A percentile compares a stretch with the other conserved stretches of the same genome.
Conservation (phyloP, 2,329 filamentous ascomycete species). For the Clarireedia paspali region DNA sequence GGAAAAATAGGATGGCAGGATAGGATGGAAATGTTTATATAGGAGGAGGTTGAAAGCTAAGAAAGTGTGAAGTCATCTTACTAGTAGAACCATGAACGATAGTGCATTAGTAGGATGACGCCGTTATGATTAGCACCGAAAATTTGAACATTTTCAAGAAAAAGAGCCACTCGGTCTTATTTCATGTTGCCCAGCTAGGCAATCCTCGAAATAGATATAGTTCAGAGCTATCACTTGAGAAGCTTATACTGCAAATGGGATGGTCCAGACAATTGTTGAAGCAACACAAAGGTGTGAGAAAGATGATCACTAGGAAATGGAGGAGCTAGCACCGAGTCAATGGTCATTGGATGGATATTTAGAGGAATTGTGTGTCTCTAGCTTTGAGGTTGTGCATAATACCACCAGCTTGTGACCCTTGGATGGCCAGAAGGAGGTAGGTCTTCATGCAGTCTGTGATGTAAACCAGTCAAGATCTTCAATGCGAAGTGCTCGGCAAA, state of each 20-base stretch:
- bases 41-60: not conserved
- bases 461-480: not conserved
- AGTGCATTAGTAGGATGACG: too few species aligned
- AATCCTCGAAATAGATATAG: not conserved
- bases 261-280: not conserved
- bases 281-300: not conserved
- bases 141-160: too few species aligned
- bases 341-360: too few species aligned
- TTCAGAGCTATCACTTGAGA: not conserved
- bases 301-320: not conserved
- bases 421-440: too few species aligned
- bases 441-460: not conserved
- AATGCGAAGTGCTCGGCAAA: not conserved
- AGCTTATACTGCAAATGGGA: not conserved
- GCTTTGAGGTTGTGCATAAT: not conserved
- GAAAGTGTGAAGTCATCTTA: not conserved
- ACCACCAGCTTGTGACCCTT: not conserved
- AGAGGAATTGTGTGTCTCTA: too few species aligned
- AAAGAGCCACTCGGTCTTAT: not conserved
- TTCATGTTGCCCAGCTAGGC: not conserved
- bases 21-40: not conserved
- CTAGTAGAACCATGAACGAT: too few species aligned
- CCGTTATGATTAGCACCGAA: too few species aligned
- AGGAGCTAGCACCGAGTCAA: too few species aligned
- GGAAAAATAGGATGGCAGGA: not conserved